These are phyloP conservation scores for Fusarium globosum DNA, from an alignment of 2,329 filamentous ascomycete species.

Conservation along the genomic window DNA sequence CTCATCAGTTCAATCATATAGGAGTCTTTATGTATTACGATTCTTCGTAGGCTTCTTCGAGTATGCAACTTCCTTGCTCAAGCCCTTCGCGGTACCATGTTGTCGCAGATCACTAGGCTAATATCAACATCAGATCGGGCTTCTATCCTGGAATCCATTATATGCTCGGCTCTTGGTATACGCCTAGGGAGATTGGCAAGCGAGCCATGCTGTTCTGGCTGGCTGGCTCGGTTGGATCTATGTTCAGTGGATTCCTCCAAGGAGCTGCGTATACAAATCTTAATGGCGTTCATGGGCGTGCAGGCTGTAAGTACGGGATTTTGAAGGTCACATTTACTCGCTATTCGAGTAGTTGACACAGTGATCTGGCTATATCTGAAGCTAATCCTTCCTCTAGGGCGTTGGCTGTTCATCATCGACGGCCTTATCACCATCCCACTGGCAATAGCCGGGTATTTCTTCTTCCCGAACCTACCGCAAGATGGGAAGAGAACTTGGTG, in stretches of 20 bases:
- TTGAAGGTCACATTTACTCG: fast-evolving
- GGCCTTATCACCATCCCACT: slow-evolving; percentile 45
- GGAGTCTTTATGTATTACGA: slow-evolving; percentile 20
- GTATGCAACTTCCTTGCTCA: neutral
- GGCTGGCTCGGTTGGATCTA: slow-evolving; percentile 20
- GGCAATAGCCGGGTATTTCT: slow-evolving; percentile 40
- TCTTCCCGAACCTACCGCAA: slow-evolving; percentile 44
- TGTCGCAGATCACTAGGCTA: slow-evolving; percentile 41
- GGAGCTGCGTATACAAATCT: slow-evolving; percentile 30
- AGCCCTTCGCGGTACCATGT: neutral
- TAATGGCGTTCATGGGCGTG: slow-evolving; percentile 24
- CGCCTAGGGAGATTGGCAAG: slow-evolving; percentile 36
- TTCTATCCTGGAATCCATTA: slow-evolving; percentile 56
- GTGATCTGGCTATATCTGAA: neutral
- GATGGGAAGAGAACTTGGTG: slow-evolving; percentile 41
- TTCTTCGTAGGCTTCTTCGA: slow-evolving; percentile 39
- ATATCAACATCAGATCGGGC: slow-evolving; percentile 56
- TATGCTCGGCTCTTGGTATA: slow-evolving; percentile 40
- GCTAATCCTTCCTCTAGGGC: neutral
- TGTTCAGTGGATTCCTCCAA: slow-evolving; percentile 35
- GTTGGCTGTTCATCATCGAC: slow-evolving; percentile 52
- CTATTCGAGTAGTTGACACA: neutral
- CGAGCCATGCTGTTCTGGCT: slow-evolving; percentile 35
- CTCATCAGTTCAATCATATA: slow-evolving; percentile 4
- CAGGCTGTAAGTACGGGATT: neutral